A percentile compares a stretch with the other conserved stretches of the same genome.
Conservation (phyloP, 306 rosid species). For the Cicer bijugum region DNA sequence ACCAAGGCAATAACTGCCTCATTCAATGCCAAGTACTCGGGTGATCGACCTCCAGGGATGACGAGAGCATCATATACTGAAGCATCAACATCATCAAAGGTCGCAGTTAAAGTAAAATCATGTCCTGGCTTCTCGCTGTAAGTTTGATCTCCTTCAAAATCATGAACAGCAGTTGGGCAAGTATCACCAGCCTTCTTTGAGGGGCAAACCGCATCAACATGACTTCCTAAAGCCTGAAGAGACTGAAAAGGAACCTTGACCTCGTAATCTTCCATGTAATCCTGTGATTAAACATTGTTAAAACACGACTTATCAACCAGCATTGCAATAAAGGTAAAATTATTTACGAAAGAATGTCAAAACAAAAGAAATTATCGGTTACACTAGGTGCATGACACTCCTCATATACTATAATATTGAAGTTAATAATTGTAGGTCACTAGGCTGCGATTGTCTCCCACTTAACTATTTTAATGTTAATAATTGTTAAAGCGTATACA, state of each 20-base stretch:
- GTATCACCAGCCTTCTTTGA: slow-evolving; percentile 75
- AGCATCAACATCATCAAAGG: slow-evolving; percentile 58
- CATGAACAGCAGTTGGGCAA: slow-evolving; percentile 82
- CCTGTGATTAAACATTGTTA: slow-evolving; percentile 53
- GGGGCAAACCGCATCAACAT: slow-evolving; percentile 85
- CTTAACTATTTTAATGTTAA: slow-evolving; percentile 9
- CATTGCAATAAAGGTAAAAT: slow-evolving; percentile 17
- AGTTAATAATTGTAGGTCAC: background rate
- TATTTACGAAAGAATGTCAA: slow-evolving; percentile 1
- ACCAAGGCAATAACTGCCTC: slow-evolving; percentile 47
- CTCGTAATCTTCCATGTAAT: slow-evolving; percentile 93
- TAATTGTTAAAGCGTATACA: background rate
- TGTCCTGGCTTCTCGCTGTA: slow-evolving; percentile 85
- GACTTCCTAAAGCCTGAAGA: slow-evolving; percentile 86
- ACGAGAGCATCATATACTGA: slow-evolving; percentile 71
- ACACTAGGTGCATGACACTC: background rate
- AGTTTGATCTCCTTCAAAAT: slow-evolving; percentile 93
- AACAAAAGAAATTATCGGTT: background rate
- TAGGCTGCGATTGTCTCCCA: background rate
- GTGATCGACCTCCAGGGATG: slow-evolving; percentile 58
- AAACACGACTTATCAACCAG: slow-evolving; percentile 4
- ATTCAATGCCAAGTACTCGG: slow-evolving; percentile 52
- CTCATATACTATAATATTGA: slow-evolving; percentile 6
- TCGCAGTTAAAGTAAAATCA: slow-evolving; percentile 64
- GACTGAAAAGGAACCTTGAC: slow-evolving; percentile 81